Evolutionary conservation across 305 asterid genomes (phyloP), one percentile per base, ranked within the genome.

Genomic region (Fraxinus albicans): DNA sequence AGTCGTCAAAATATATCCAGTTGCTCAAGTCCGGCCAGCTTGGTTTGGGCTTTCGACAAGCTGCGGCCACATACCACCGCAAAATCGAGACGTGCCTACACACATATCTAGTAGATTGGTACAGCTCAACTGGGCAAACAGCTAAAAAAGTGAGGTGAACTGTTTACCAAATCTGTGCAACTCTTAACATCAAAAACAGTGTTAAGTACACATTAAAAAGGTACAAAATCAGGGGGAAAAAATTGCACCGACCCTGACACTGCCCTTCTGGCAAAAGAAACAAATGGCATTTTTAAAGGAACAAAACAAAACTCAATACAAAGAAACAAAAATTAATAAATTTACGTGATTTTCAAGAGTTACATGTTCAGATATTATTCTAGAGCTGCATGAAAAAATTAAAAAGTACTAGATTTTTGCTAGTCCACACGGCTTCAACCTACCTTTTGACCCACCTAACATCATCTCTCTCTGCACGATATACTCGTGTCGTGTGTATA

Each of bases 221-320:
- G 40, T 27, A 31, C 36, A 69, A 29, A 31, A 70, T 12, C 23
- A 70, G 76, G 0, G 17, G 17, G 31, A 27, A 3, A 10, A 82
- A 36, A 35, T 69, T 42, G 81, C 89, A 84, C 88, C 90, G 89
- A 84, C 89, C 80, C 77, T 74, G 29, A 83, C 29, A 78, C 82
- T 40, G 77, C 82, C 83, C 65, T 60, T 63, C 80, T 44, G 69
- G 7, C 38, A 77, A 35, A 77, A 81, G 17, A 84, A 83, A 78
- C 80, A 80, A 85, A 33, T 47, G 80, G 72, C 86, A 69, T 84
- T 29, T 13, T 29, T 9, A 29, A 29, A 25, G 75, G 75, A 31
- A 65, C 29, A 25, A 25, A 69, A 31, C 17, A 69, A 5, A 27
- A 69, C 38, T 13, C 19, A 13, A 29, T 15, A 27, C 33, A 47